Evolutionary conservation across 2,329 filamentous ascomycete species (phyloP), one percentile per base, ranked within the genome.

Genomic region (Monilinia fructicola): DNA sequence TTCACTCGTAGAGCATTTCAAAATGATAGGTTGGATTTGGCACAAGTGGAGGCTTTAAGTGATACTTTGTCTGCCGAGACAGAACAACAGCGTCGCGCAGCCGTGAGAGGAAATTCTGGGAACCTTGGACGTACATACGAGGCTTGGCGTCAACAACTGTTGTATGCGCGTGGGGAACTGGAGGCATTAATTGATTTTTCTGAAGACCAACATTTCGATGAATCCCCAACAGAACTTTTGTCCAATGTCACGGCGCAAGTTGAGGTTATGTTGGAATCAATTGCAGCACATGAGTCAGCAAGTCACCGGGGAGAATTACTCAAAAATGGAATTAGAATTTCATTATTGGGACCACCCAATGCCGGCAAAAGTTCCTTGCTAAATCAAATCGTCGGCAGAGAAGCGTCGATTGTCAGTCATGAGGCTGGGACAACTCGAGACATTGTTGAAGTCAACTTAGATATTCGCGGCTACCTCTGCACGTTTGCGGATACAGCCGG

Each of bases 141-240:
- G 72, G 74, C 74, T 12, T 99, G 95, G 95, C 87, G 94, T 35
- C 81, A 85, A 70, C 83, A 87, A 70, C 79, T 99, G 23, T 81
- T 98, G 9, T 84, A 90, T 69, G 93, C 93, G 12, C 87, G 95
- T 2, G 95, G 92, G 12, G 93, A 98, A 79, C 83, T 99, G 50
- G 95, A 99, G 78, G 95, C 95, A 0, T 80, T 99, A 71, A 98
- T 99, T 69, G 95, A 99, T 78, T 99, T 99, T 76, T 90, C 92
- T 0, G 95, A 99, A 77, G 95, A 98, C 74, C 94, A 99, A 78
- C 91, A 98, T 79, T 96, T 99, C 74, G 93, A 98, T 72, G 93
- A 97, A 78, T 89, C 91, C 3, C 90, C 92, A 0, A 79, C 83
- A 0, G 85, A 90, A 65, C 82, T 98, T 28, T 83, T 96, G 54